Evolutionary conservation across 2,329 filamentous ascomycete genomes (phyloP).

Genomic region (Polychaeton citri): DNA sequence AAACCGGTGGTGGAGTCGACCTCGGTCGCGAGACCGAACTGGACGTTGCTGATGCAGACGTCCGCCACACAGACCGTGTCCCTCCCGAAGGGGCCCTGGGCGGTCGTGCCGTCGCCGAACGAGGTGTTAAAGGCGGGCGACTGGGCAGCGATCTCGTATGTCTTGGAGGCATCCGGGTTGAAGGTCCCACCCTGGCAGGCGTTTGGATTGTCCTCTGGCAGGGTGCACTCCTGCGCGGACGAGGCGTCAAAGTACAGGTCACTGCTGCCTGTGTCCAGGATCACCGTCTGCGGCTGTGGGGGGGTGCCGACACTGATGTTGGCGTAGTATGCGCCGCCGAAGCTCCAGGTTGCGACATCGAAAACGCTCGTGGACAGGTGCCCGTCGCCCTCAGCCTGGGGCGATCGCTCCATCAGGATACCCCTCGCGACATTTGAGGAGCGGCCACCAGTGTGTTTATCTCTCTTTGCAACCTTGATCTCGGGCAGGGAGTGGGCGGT

Average conservation of each 20-base stretch:
- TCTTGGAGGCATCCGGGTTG: constrained; percentile 12
- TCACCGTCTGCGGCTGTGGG: constrained; percentile 17
- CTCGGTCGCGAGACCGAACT: constrained; percentile 17
- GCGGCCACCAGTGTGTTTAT: constrained; percentile 10
- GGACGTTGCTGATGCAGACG: constrained; percentile 14
- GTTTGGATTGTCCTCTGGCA: constrained; percentile 4
- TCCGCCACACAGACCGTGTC: constrained; percentile 19
- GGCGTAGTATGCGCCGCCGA: constrained; percentile 21
- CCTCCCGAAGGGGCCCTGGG: constrained; percentile 14
- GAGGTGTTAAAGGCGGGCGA: constrained; percentile 16
- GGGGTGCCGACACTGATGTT: constrained; percentile 22
- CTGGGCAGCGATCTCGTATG: constrained; percentile 12
- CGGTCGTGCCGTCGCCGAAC: constrained; percentile 17
- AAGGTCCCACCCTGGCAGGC: constrained; percentile 19
- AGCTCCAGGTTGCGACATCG: constrained; percentile 17
- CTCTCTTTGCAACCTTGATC: constrained; percentile 14
- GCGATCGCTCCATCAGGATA: constrained; percentile 3
- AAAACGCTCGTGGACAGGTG: constrained; percentile 17
- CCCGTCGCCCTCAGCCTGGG: constrained; percentile 6
- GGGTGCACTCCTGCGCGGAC: constrained; percentile 11
- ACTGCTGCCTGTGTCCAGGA: constrained; percentile 21
- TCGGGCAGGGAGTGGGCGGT: constrained; percentile 11
- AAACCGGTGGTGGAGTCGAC: constrained; percentile 16
- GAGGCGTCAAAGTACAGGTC: constrained; percentile 21
- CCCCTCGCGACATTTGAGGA: constrained; percentile 5